Evolutionary conservation across 2,329 filamentous ascomycete species (phyloP), one percentile per base, ranked within the genome.

Genomic region (Trichophyton benhamiae): DNA sequence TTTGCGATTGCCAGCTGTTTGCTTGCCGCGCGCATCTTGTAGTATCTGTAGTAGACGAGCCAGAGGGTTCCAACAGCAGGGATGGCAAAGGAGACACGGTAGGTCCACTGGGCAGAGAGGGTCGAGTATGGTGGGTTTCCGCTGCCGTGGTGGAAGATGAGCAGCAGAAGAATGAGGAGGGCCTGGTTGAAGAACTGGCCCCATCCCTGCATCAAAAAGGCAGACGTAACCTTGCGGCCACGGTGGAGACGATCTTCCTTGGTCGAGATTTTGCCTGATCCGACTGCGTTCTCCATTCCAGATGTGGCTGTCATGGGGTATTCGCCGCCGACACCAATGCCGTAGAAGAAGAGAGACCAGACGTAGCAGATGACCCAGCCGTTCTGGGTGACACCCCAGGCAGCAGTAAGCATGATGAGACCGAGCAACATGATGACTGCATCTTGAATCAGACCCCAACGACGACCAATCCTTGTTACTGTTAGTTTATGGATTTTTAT

Each of bases 141-240:
- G 63, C 79, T 80, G 62, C 88, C 88, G 70, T 86, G 85, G 80
- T 95, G 90, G 83, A 96, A 94, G 76, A 92, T 88, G 68, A 95
- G 80, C 62, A 96, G 83, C 58, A 95, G 80, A 60, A 96, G 73
- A 70, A 97, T 96, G 65, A 97, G 82, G 62, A 95, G 77, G 68
- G 88, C 87, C 77, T 96, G 92, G 83, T 97, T 97, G 79, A 89
- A 80, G 73, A 96, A 89, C 75, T 97, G 92, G 66, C 92, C 92
- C 92, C 92, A 97, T 60, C 92, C 92, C 76, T 97, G 92, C 92
- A 97, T 96, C 76, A 97, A 76, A 79, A 97, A 97, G 62, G 92
- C 91, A 74, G 87, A 90, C 66, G 91, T 96, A 72, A 96, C 92
- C 75, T 95, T 95, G 71, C 92, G 89, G 66, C 92, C 92, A 76